Percentiles rank a stretch among this genome's conserved stretches.
Conservation (phyloP, 768 basidiomycete genomes). For the Suillus plorans region DNA sequence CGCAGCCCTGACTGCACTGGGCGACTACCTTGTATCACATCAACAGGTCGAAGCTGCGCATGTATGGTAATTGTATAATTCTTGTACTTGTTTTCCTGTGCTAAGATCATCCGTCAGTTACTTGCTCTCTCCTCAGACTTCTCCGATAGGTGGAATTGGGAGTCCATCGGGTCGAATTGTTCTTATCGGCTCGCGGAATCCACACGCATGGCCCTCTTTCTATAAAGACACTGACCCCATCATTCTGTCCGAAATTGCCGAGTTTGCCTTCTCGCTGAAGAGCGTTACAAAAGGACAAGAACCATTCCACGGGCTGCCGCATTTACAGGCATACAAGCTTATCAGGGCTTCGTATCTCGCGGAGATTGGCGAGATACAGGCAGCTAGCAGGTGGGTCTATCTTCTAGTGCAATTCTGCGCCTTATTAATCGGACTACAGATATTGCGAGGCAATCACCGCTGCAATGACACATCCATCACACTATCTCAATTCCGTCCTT, state of each 20-base stretch:
- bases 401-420: conserved; percentile 9
- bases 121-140: conserved; percentile 80
- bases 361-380: conserved; percentile 76
- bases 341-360: conserved; percentile 73
- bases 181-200: conserved; percentile 70
- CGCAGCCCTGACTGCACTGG: conserved; percentile 77
- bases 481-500: conserved; percentile 65
- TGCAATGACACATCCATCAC: conserved; percentile 59
- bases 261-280: conserved; percentile 85
- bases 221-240: conserved; percentile 71
- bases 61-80: conserved; percentile 64
- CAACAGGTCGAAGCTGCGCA: conserved; percentile 86
- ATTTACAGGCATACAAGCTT: conserved; percentile 86
- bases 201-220: conserved; percentile 48
- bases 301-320: conserved; percentile 74
- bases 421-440: conserved; percentile 41
- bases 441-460: conserved; percentile 90
- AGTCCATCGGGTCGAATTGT: conserved; percentile 65
- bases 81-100: background rate
- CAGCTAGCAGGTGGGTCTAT: conserved; percentile 66
- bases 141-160: conserved; percentile 70
- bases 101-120: conserved; percentile 51
- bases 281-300: conserved; percentile 82
- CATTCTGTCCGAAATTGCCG: conserved; percentile 86
- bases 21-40: conserved; percentile 73